These are phyloP conservation scores for Pseudogymnoascus sp. DNA, from an alignment of 2,329 filamentous ascomycete species.

Conservation along the genomic window DNA sequence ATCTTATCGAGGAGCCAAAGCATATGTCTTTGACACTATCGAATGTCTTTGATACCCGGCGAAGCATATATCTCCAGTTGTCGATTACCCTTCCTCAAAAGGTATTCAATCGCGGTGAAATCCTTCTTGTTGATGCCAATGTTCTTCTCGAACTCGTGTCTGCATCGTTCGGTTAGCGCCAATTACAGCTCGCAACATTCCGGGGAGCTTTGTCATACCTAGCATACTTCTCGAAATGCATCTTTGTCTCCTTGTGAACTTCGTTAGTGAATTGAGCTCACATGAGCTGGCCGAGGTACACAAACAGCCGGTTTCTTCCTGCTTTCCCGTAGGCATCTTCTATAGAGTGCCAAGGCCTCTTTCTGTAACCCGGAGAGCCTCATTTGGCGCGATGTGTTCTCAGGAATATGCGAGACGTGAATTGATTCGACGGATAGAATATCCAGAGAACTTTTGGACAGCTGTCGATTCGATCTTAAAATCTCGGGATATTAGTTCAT, in stretches of 20 bases:
- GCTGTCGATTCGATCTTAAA: not conserved
- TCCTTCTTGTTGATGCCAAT: constrained; percentile 55
- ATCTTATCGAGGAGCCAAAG: not conserved
- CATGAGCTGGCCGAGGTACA: constrained; percentile 8
- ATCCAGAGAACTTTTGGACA: not conserved
- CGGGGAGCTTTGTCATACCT: constrained; percentile 38
- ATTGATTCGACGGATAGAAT: constrained; percentile 5
- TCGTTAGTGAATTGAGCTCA: constrained; percentile 9
- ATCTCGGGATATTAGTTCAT: constrained; percentile 1
- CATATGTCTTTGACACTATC: not conserved
- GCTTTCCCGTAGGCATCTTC: constrained; percentile 73
- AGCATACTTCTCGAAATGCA: constrained; percentile 55
- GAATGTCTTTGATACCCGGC: constrained; percentile 55
- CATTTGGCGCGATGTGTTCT: constrained; percentile 23
- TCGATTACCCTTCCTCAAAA: constrained; percentile 55
- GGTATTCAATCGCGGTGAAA: constrained; percentile 60
- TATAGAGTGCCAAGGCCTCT: constrained; percentile 79
- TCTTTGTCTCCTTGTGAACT: constrained; percentile 39
- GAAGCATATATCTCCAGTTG: constrained; percentile 60
- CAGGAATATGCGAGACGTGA: not conserved
- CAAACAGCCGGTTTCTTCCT: constrained; percentile 69
- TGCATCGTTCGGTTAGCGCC: constrained; percentile 27
- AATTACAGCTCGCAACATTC: not conserved
- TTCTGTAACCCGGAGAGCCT: constrained; percentile 80
- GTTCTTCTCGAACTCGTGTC: constrained; percentile 67